These are phyloP conservation scores for Mortierella sp. DNA, from an alignment of 371 early-diverging fungal genomes.

Conservation along the genomic window DNA sequence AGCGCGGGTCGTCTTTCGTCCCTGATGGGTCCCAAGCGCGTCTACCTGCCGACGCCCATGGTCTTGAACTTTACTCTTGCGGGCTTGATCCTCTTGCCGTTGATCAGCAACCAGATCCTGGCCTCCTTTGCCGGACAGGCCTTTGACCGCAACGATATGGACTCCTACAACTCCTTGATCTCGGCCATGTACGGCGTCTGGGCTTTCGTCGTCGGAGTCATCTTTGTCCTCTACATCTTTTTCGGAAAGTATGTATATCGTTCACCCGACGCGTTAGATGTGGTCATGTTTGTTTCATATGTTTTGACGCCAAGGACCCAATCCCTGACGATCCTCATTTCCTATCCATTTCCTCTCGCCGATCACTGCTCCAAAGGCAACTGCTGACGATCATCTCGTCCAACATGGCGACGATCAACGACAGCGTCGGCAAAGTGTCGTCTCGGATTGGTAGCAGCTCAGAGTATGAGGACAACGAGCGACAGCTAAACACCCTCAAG, in stretches of 20 bases:
- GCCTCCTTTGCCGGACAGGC: constrained; percentile 45
- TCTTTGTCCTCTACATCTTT: constrained; percentile 30
- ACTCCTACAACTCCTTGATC: constrained; percentile 12
- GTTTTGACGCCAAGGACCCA: background rate
- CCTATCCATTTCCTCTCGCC: constrained; percentile 6
- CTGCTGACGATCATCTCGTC: constrained; percentile 54
- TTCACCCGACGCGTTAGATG: background rate
- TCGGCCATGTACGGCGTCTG: constrained; percentile 29
- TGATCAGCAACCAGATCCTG: constrained; percentile 49
- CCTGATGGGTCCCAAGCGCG: constrained; percentile 35
- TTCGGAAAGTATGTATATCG: constrained; percentile 39
- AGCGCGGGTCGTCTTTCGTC: background rate
- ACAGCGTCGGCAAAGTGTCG: constrained; percentile 50
- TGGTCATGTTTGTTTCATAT: background rate
- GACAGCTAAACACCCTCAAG: constrained; percentile 52
- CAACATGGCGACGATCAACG: constrained; percentile 56
- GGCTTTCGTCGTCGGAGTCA: constrained; percentile 21
- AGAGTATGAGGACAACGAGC: constrained; percentile 54
- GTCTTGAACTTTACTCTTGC: constrained; percentile 40
- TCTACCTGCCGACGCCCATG: constrained; percentile 50
- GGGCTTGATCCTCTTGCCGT: constrained; percentile 40
- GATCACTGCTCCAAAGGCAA: constrained; percentile 30
- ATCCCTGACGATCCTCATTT: background rate
- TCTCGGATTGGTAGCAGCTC: constrained; percentile 50
- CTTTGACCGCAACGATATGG: constrained; percentile 29